Conservation (phyloP, 805 yeast genomes). For the Candida nemodendra region DNA sequence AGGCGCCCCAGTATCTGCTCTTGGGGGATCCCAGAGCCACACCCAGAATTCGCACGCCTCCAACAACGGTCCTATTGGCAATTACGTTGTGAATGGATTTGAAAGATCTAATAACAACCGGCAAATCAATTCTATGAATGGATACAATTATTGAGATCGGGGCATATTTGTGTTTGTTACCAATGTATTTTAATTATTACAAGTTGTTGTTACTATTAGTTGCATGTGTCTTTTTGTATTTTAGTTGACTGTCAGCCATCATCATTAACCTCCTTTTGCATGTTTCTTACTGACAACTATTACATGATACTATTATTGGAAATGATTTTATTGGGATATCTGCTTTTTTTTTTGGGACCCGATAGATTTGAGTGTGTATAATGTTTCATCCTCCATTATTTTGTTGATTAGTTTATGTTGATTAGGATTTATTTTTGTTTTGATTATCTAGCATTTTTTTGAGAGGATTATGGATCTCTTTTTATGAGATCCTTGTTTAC, state of each 20-base stretch:
- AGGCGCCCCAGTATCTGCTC: slow-evolving; percentile 21
- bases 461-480: too few species aligned
- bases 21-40: slow-evolving; percentile 1
- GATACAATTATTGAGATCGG: slow-evolving; percentile 5
- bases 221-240: slow-evolving; percentile 22
- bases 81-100: not conserved
- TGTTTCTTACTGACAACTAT: not conserved
- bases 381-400: slow-evolving; percentile 5
- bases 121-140: slow-evolving; percentile 12
- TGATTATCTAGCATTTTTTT: slow-evolving; percentile 4
- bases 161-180: slow-evolving; percentile 6
- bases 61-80: not conserved
- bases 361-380: slow-evolving; percentile 6
- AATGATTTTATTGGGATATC: too few species aligned
- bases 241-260: slow-evolving; percentile 15
- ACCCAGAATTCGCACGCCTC: not conserved
- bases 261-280: slow-evolving; percentile 12
- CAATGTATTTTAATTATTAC: slow-evolving; percentile 14
- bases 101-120: slow-evolving; percentile 1
- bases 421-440: slow-evolving; percentile 5
- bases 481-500: too few species aligned
- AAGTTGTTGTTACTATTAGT: slow-evolving; percentile 11
- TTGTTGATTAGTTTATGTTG: slow-evolving; percentile 9
- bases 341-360: slow-evolving; percentile 2
- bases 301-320: not conserved